Evolutionary conservation across 768 basidiomycete species (phyloP), one percentile per base, ranked within the genome.

Genomic region (Strobilomyces dryophilus): DNA sequence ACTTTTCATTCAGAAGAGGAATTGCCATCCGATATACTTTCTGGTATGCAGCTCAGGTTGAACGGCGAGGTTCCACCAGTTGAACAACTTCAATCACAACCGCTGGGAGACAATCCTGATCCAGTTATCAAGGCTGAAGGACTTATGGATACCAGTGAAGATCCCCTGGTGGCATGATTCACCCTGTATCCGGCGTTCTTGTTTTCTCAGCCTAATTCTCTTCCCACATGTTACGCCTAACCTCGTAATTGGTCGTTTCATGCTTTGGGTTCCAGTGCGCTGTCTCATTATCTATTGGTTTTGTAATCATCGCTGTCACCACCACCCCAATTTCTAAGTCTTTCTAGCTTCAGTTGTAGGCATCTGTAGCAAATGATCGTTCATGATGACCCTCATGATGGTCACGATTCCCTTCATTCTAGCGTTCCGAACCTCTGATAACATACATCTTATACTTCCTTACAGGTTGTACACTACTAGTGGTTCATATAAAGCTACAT

Each of bases 71-170:
- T 71, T 34, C 51, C 71, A 21, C 74, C 77, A 6, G 75, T 75
- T 26, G 69, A 72, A 52, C 86, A 86, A 61, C 69, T 82, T 39
- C 66, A 73, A 18, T 71, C 78, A 7, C 64, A 71, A 35, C 80
- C 84, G 12, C 70, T 73, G 47, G 82, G 81, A 27, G 84, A 86
- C 56, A 76, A 72, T 49, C 76, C 77, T 27, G 73, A 77, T 54
- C 73, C 80, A 6, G 79, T 76, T 11, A 72, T 78, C n/a, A 74
- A 77, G 63, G 77, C 71, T 29, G 86, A 89, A 62, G 84, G 83
- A n/a, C 73, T 87, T 35, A 70, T 83, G 67, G 83, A 87, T 63
- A 68, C 73, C 52, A 85, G 80, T 64, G 85, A 87, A 71, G 79
- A 80, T 66, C 82, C 83, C 42, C 60, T 76, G 54, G 74, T 75